phyloP scores from a whole-genome alignment of 2,329 filamentous ascomycete genomes.

The Fusarium sp. region DNA sequence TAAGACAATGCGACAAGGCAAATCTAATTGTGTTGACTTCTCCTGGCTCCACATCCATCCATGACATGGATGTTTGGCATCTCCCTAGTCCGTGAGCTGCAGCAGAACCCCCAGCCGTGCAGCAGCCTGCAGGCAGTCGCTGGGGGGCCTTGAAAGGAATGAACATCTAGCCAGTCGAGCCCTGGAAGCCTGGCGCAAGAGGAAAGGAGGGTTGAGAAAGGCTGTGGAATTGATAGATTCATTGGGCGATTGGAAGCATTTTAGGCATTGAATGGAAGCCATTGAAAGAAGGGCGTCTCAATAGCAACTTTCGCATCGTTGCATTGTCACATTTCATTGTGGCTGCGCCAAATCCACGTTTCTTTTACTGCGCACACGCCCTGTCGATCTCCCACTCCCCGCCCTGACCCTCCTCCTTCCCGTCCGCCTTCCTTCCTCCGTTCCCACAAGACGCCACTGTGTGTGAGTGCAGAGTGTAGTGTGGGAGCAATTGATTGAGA shows the following conservation, averaged over 20 bases:
- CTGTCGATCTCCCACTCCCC: slow-evolving; percentile 2
- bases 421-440: slow-evolving; percentile 23
- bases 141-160: slow-evolving; percentile 24
- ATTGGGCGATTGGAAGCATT: slow-evolving; percentile 25
- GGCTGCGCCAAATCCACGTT: slow-evolving; percentile 35
- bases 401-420: slow-evolving; percentile 28
- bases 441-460: slow-evolving; percentile 34
- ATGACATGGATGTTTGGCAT: slow-evolving; percentile 20
- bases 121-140: slow-evolving; percentile 41
- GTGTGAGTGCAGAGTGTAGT: slow-evolving; percentile 13
- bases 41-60: slow-evolving; percentile 10
- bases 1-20: slow-evolving; percentile 13
- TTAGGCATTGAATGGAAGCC: slow-evolving; percentile 26
- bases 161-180: slow-evolving; percentile 31
- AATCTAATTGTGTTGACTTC: slow-evolving; percentile 14
- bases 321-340: slow-evolving; percentile 35
- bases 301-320: slow-evolving; percentile 17
- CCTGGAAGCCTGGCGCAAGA: slow-evolving; percentile 40
- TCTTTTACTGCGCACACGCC: slow-evolving; percentile 25
- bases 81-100: slow-evolving; percentile 32
- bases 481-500: slow-evolving; percentile 23
- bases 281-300: slow-evolving; percentile 19
- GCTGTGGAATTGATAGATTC: slow-evolving; percentile 11
- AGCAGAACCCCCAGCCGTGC: slow-evolving; percentile 33
- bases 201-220: slow-evolving; percentile 38